These are phyloP conservation scores for Aureobasidium sp. DNA, from an alignment of 2,329 filamentous ascomycete species.

Conservation along the genomic window DNA sequence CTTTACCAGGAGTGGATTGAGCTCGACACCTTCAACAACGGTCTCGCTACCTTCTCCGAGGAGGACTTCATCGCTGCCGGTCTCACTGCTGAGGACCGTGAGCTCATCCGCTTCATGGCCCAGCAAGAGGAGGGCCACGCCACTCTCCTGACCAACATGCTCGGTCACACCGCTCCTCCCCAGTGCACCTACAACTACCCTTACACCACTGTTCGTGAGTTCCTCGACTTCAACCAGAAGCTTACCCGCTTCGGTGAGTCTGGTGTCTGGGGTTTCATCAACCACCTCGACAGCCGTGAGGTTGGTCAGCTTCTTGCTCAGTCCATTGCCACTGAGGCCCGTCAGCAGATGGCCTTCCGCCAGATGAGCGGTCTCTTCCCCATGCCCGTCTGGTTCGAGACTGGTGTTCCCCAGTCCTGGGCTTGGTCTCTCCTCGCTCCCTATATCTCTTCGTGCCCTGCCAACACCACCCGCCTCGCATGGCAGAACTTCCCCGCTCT, in stretches of 20 bases:
- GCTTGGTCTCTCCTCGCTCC: constrained; percentile 75
- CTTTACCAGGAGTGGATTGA: constrained; percentile 83
- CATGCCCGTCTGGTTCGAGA: constrained; percentile 76
- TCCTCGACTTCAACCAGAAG: constrained; percentile 77
- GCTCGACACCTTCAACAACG: constrained; percentile 74
- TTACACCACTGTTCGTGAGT: constrained; percentile 66
- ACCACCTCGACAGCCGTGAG: constrained; percentile 69
- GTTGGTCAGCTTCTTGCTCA: constrained; percentile 67
- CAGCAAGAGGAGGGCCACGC: constrained; percentile 73
- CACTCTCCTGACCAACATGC: constrained; percentile 69
- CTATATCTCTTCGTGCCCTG: constrained; percentile 70
- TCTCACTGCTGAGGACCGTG: constrained; percentile 61
- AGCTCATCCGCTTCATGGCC: constrained; percentile 68
- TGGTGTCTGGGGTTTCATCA: constrained; percentile 73
- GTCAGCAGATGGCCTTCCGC: constrained; percentile 78
- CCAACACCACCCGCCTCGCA: constrained; percentile 63
- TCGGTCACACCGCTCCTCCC: constrained; percentile 61
- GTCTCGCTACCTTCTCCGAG: constrained; percentile 60
- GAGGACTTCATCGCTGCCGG: constrained; percentile 64
- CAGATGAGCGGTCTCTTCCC: constrained; percentile 74
- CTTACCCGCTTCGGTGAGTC: constrained; percentile 75
- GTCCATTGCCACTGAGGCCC: constrained; percentile 70
- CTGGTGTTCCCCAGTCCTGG: constrained; percentile 76
- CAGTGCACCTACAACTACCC: constrained; percentile 82
- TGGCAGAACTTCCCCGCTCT: constrained; percentile 82